Evolutionary conservation across 2,329 filamentous ascomycete species (phyloP).

Genomic region (Stemphylium beticola): DNA sequence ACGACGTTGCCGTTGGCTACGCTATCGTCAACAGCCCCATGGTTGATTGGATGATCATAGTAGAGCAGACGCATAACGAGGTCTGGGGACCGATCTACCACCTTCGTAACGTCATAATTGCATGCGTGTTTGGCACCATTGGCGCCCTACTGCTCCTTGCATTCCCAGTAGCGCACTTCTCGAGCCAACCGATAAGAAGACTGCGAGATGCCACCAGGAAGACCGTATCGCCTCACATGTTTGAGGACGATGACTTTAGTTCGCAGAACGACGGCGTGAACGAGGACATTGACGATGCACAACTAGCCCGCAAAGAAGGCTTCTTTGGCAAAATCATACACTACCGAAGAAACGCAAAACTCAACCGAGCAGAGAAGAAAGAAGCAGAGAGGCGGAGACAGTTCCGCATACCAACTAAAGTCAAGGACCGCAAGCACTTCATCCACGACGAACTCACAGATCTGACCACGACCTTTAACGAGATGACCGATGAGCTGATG

Average conservation of each 20-base stretch:
- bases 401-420: conserved; percentile 86
- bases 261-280: conserved; percentile 48
- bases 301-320: conserved; percentile 55
- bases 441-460: conserved; percentile 87
- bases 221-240: conserved; percentile 71
- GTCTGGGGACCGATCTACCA: conserved; percentile 77
- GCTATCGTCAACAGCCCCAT: conserved; percentile 71
- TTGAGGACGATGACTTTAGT: conserved; percentile 52
- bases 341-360: conserved; percentile 42
- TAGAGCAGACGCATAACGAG: conserved; percentile 77
- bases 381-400: conserved; percentile 56
- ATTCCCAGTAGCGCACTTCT: conserved; percentile 80
- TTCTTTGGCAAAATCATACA: conserved; percentile 50
- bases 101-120: conserved; percentile 80
- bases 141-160: conserved; percentile 74
- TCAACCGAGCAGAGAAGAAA: conserved; percentile 43
- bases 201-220: conserved; percentile 77
- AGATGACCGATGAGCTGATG: conserved; percentile 89
- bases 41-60: conserved; percentile 81
- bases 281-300: conserved; percentile 57
- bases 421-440: conserved; percentile 74
- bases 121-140: conserved; percentile 82
- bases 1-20: conserved; percentile 78
- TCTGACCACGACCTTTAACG: conserved; percentile 83
- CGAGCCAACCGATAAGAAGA: conserved; percentile 78